Base-by-base conservation (phyloP, 2,329 filamentous ascomycete genomes). In the Dothistroma septosporum region DNA sequence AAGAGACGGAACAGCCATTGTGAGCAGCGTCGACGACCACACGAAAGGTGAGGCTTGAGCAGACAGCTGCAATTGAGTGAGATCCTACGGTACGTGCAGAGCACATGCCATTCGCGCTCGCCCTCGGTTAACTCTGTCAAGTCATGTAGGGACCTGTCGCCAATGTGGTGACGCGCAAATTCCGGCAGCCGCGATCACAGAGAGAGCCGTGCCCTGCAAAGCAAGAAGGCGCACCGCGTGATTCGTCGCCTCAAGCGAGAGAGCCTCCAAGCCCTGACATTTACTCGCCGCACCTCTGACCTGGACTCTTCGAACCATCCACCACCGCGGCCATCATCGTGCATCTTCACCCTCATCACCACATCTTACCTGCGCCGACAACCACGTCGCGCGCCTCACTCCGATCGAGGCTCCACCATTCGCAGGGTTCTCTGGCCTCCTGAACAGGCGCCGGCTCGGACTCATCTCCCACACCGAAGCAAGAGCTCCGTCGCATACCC, bases 1-100 rank as follows among this genome's bases (percentile, higher is more conserved):
- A 22, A 68, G 59, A 57, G 57, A 63, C 28, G 66, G 64, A 49
- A 66, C 63, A 33, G 67, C 63, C 66, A 68, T 68, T 52, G 59
- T 53, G 12, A 59, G 47, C 44, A 47, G 37, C 50, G 58, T 57
- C 31, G 48, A 31, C n/a, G 24, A 24, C 58, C 37, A 61, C 32
- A 21, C 49, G 37, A 59, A 61, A 55, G 52, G 53, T 55, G 63
- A 60, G 63, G 60, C 59, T 37, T 47, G 33, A 35, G 50, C 50
- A 53, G 50, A 14, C 24, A 28, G 19, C 24, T 16, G 21, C n/a
- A 35, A 31, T 32, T 14, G 19, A 12, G 50, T 53, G 22, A 35
- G 35, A 11, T n/a, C 22, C 31, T 21, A 16, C 50, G 21, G 14
- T 21, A 16, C 50, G 21, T 28, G 33, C 50, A 19, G 11, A 4